These are phyloP conservation scores for Oryza nivara DNA, from an alignment of 176 grass and related monocot species.

Conservation along the genomic window DNA sequence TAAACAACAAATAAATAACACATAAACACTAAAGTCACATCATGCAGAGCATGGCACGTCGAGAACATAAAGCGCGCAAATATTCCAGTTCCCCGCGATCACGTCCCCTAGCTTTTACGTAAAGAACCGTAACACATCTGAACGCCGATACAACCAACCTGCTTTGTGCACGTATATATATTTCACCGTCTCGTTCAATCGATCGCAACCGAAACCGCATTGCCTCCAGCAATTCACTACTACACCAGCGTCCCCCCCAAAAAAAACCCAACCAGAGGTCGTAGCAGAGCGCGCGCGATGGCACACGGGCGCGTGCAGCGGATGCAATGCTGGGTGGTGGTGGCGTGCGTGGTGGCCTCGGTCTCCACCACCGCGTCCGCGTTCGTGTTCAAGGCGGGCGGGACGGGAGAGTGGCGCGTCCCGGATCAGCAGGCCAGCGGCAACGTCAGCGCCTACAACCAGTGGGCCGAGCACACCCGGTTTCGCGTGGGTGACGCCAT, in stretches of 20 bases:
- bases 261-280: background rate
- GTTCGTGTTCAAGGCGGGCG: slow-evolving; percentile 76
- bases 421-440: slow-evolving; percentile 26
- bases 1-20: background rate
- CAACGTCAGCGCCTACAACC: slow-evolving; percentile 52
- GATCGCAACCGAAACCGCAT: background rate
- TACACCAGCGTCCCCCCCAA: background rate
- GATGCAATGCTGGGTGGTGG: slow-evolving; percentile 19
- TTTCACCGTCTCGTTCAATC: slow-evolving; percentile 2
- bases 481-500: slow-evolving; percentile 79
- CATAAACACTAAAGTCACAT: background rate
- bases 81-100: slow-evolving; percentile 40
- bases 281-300: slow-evolving; percentile 38
- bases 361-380: slow-evolving; percentile 49
- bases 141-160: background rate
- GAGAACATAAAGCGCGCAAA: slow-evolving; percentile 37
- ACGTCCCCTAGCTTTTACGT: slow-evolving; percentile 45
- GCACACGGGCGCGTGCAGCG: slow-evolving; percentile 16
- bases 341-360: slow-evolving; percentile 46
- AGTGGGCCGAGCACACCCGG: slow-evolving; percentile 76
- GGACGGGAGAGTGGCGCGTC: slow-evolving; percentile 62
- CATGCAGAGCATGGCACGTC: slow-evolving; percentile 37
- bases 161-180: slow-evolving; percentile 29
- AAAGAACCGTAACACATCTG: slow-evolving; percentile 48
- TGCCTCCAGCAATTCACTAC: background rate